Conservation (phyloP, 495 filamentous ascomycete genomes). For the Penicilliopsis zonata region DNA sequence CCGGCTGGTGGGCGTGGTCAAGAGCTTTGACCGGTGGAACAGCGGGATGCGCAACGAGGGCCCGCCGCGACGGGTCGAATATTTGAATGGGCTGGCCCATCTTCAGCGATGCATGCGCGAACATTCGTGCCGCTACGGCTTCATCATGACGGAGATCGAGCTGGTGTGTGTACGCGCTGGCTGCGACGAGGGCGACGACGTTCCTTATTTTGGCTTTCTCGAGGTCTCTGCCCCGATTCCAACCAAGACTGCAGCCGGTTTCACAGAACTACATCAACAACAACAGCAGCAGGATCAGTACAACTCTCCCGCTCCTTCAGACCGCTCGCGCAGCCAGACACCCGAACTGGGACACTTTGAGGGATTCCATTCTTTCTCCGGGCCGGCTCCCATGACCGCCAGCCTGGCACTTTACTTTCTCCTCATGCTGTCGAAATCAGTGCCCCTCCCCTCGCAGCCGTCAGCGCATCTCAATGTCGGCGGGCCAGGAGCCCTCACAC, state of each 20-base stretch:
- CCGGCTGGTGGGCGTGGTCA: conserved; percentile 77
- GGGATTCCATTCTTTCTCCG: conserved; percentile 13
- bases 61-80: conserved; percentile 69
- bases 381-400: conserved; percentile 58
- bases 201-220: conserved; percentile 74
- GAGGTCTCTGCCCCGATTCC: conserved; percentile 58
- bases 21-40: conserved; percentile 87
- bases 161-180: conserved; percentile 79
- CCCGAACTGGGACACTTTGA: conserved; percentile 7
- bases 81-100: conserved; percentile 71
- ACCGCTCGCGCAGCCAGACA: conserved; percentile 12
- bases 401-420: conserved; percentile 61
- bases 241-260: conserved; percentile 22
- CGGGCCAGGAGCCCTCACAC: conserved; percentile 61
- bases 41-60: conserved; percentile 79
- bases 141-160: conserved; percentile 91
- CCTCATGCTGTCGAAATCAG: conserved; percentile 74
- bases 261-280: neutral
- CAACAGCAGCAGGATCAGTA: too few species aligned
- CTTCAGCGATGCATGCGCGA: conserved; percentile 85
- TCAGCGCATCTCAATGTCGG: conserved; percentile 69
- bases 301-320: neutral
- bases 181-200: conserved; percentile 47
- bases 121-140: conserved; percentile 83
- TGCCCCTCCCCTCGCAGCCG: conserved; percentile 51